A percentile compares a stretch with the other conserved stretches of the same genome.
phyloP scores from a whole-genome alignment of 805 yeast species.

The Tetrapisispora pingtungensis region DNA sequence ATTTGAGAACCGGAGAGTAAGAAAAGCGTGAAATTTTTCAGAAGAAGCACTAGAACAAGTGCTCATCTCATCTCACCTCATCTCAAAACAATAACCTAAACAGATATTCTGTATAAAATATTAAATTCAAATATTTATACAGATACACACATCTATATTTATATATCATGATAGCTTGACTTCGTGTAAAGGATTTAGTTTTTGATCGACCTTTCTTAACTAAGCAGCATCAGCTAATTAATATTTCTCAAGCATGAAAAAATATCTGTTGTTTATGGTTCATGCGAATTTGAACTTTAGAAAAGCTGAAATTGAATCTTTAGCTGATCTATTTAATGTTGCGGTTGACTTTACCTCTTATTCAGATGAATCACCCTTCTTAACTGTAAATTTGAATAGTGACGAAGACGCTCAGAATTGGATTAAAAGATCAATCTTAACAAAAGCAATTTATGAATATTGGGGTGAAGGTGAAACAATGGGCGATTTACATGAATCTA shows the following conservation, averaged over 20 bases:
- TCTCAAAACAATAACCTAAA: too few species aligned
- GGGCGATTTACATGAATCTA: conserved; percentile 45
- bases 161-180: too few species aligned
- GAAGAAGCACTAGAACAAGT: neutral
- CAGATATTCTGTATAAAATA: too few species aligned
- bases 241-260: conserved; percentile 12
- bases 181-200: too few species aligned
- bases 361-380: conserved; percentile 54
- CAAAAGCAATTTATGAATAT: conserved; percentile 65
- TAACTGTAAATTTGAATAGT: conserved; percentile 52
- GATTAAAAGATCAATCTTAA: conserved; percentile 56
- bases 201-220: too few species aligned
- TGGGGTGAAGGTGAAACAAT: conserved; percentile 64
- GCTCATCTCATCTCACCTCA: conserved; percentile 1
- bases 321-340: conserved; percentile 57
- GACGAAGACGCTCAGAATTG: conserved; percentile 60
- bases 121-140: too few species aligned
- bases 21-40: neutral
- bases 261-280: conserved; percentile 72
- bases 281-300: conserved; percentile 76
- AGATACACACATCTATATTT: too few species aligned
- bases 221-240: too few species aligned
- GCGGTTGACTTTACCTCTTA: conserved; percentile 50
- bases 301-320: conserved; percentile 69
- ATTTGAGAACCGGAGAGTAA: too few species aligned